A percentile compares a stretch with the other conserved stretches of the same genome.
Conservation (phyloP, 306 rosid species). For the Vigna unguiculata region DNA sequence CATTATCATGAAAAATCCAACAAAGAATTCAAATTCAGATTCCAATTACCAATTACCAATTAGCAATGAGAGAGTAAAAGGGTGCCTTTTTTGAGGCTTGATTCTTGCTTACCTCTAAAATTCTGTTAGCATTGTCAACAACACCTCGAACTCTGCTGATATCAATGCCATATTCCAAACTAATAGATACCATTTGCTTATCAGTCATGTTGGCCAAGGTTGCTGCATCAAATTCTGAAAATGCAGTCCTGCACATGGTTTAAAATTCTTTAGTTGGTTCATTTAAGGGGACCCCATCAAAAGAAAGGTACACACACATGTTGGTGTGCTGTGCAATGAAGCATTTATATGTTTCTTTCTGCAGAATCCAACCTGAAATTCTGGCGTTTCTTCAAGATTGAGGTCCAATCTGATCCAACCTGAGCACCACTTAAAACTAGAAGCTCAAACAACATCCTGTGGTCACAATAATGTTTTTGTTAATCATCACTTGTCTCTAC, state of each 20-base stretch:
- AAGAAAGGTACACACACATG: background rate
- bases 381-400: conserved; percentile 88
- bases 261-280: conserved; percentile 32
- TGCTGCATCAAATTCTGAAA: conserved; percentile 83
- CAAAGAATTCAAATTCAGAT: too few species aligned
- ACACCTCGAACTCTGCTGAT: conserved; percentile 92
- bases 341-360: background rate
- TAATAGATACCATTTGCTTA: conserved; percentile 78
- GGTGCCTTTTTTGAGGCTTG: background rate
- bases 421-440: conserved; percentile 91
- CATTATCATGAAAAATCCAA: too few species aligned
- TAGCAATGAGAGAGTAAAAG: conserved; percentile 20
- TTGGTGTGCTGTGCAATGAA: background rate
- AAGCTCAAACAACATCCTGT: conserved; percentile 88
- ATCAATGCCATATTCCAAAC: conserved; percentile 75
- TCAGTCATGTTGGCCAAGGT: conserved; percentile 73
- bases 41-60: too few species aligned
- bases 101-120: conserved; percentile 72
- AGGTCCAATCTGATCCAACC: conserved; percentile 98
- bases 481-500: conserved; percentile 22
- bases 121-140: conserved; percentile 88
- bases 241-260: conserved; percentile 67
- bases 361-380: conserved; percentile 65
- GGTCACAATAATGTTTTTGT: conserved; percentile 16
- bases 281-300: background rate